phyloP scores from a whole-genome alignment of 371 early-diverging fungal genomes.

The Smittium culicis region DNA sequence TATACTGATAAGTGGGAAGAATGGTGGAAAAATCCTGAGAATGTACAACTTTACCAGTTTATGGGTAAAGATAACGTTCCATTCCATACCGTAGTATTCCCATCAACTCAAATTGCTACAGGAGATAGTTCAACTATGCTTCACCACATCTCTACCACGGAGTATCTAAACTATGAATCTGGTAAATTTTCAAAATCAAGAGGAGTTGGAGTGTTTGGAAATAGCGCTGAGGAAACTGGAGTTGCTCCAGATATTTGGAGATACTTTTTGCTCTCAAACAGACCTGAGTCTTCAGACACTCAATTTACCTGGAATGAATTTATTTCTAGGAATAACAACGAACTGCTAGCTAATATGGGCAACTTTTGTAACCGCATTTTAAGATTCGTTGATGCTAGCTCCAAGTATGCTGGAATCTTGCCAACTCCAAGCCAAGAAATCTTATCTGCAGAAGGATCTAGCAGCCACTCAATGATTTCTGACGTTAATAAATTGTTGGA shows the following conservation, averaged over 20 bases:
- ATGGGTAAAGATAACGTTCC: slow-evolving; percentile 99
- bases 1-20: slow-evolving; percentile 86
- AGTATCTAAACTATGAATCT: slow-evolving; percentile 97
- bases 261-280: slow-evolving; percentile 89
- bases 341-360: slow-evolving; percentile 94
- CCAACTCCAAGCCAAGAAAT: slow-evolving; percentile 48
- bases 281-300: slow-evolving; percentile 96
- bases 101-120: slow-evolving; percentile 78
- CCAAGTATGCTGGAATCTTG: slow-evolving; percentile 69
- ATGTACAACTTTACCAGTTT: slow-evolving; percentile 95
- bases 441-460: slow-evolving; percentile 24
- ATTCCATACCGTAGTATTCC: slow-evolving; percentile 99
- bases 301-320: slow-evolving; percentile 95
- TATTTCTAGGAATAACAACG: slow-evolving; percentile 83
- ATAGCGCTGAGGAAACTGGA: slow-evolving; percentile 83
- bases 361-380: slow-evolving; percentile 98
- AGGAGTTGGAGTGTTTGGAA: slow-evolving; percentile 97
- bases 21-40: slow-evolving; percentile 96
- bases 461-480: slow-evolving; percentile 50
- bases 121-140: slow-evolving; percentile 81
- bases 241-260: slow-evolving; percentile 95
- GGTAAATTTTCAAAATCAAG: slow-evolving; percentile 98
- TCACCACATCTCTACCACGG: slow-evolving; percentile 90
- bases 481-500: slow-evolving; percentile 68
- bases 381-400: slow-evolving; percentile 63